Conservation (phyloP, 305 asterid genomes). For the Fraxinus paxiana region DNA sequence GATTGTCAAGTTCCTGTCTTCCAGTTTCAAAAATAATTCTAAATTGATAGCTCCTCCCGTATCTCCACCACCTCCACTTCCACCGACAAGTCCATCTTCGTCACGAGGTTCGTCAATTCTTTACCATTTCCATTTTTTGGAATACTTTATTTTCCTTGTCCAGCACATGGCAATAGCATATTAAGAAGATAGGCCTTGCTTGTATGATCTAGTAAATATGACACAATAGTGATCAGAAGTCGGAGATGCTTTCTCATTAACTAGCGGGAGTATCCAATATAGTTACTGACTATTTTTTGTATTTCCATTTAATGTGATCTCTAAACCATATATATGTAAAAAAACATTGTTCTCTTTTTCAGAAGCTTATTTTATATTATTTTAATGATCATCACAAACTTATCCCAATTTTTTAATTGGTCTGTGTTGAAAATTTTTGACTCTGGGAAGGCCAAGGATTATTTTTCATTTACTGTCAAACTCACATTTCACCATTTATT, state of each 20-base stretch:
- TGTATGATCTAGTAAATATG: conserved; percentile 7
- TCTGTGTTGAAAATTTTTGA: neutral
- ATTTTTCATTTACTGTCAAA: conserved; percentile 2
- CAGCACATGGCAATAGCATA: neutral
- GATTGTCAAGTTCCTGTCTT: conserved; percentile 23
- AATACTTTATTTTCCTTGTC: neutral
- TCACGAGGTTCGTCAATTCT: conserved; percentile 48
- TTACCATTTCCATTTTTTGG: conserved; percentile 4
- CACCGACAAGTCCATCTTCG: conserved; percentile 45
- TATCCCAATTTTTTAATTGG: neutral
- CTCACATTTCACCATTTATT: conserved; percentile 1
- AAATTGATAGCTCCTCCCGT: conserved; percentile 46
- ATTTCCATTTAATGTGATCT: neutral
- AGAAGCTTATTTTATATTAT: neutral
- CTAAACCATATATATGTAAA: neutral
- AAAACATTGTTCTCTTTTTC: neutral
- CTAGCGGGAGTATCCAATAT: neutral
- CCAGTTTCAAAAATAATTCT: conserved; percentile 63
- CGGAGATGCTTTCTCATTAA: neutral
- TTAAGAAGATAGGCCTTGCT: neutral
- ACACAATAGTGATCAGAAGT: neutral
- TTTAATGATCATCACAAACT: neutral
- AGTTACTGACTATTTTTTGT: neutral
- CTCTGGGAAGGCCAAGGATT: neutral
- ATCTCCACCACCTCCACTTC: conserved; percentile 74